Conservation (phyloP, 2,329 filamentous ascomycete genomes). For the Cytospora piceicola region DNA sequence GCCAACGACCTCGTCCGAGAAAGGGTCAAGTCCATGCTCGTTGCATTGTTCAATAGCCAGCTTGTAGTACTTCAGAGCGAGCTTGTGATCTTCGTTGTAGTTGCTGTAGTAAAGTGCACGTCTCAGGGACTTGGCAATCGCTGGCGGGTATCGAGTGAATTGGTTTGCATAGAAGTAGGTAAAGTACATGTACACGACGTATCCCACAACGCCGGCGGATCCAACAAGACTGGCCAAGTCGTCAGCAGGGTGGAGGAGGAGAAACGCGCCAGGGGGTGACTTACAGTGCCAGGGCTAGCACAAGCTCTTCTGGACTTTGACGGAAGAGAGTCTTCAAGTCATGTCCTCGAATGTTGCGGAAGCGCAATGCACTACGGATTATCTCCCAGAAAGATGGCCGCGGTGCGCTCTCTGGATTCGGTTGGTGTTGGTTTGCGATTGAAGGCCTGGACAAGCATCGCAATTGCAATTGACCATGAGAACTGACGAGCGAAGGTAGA, state of each 20-base stretch:
- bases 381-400: conserved; percentile 14
- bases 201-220: conserved; percentile 41
- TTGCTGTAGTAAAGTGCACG: conserved; percentile 87
- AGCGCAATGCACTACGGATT: conserved; percentile 23
- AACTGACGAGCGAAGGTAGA: too few species aligned
- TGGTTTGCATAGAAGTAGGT: conserved; percentile 59
- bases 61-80: conserved; percentile 83
- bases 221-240: conserved; percentile 41
- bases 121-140: conserved; percentile 77
- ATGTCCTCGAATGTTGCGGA: conserved; percentile 43
- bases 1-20: conserved; percentile 88
- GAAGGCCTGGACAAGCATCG: conserved; percentile 15
- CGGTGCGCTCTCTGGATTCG: background rate
- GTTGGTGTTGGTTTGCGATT: background rate
- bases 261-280: conserved; percentile 32
- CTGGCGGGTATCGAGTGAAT: conserved; percentile 65
- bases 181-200: conserved; percentile 53
- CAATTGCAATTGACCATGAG: conserved; percentile 14
- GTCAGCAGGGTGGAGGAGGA: conserved; percentile 38
- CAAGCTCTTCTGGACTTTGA: conserved; percentile 49
- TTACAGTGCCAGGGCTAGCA: conserved; percentile 48
- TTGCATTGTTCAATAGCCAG: conserved; percentile 75
- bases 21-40: conserved; percentile 79
- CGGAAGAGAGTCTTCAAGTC: conserved; percentile 45
- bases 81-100: conserved; percentile 70